These are phyloP conservation scores for Dioscorea zingiberensis DNA, from an alignment of 106 monocot species.

Conservation along the genomic window DNA sequence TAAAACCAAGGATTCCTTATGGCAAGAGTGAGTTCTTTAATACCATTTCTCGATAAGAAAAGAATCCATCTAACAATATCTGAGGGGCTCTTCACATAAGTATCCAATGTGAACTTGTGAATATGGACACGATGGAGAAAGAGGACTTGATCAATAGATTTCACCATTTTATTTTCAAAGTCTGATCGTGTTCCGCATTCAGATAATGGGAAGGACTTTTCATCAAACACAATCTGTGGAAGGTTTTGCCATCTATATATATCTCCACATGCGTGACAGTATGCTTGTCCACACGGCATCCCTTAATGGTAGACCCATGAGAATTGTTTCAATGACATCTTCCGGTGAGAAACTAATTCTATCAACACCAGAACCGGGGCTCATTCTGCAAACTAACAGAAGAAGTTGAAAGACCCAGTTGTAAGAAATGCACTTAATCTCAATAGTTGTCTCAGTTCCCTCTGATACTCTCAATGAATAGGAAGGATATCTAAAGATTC, in stretches of 20 bases:
- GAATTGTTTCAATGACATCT: not conserved
- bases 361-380: no score
- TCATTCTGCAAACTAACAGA: no score
- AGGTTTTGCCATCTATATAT: conserved; percentile 1
- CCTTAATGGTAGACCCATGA: no score
- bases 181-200: no score
- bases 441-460: no score
- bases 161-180: no score
- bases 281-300: no score
- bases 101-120: conserved; percentile 2
- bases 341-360: no score
- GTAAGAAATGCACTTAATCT: no score
- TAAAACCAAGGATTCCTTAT: not conserved
- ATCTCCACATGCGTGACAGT: conserved; percentile 2
- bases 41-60: conserved; percentile 15
- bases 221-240: conserved; percentile 1
- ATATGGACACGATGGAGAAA: conserved; percentile 9
- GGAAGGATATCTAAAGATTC: no score
- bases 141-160: conserved; percentile 12
- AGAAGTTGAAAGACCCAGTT: no score
- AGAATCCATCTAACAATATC: conserved; percentile 14
- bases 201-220: not conserved
- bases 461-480: no score
- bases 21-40: conserved; percentile 7
- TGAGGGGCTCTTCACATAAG: not conserved